Base-by-base conservation (phyloP, 2,329 filamentous ascomycete species). In the Nemania sp. region DNA sequence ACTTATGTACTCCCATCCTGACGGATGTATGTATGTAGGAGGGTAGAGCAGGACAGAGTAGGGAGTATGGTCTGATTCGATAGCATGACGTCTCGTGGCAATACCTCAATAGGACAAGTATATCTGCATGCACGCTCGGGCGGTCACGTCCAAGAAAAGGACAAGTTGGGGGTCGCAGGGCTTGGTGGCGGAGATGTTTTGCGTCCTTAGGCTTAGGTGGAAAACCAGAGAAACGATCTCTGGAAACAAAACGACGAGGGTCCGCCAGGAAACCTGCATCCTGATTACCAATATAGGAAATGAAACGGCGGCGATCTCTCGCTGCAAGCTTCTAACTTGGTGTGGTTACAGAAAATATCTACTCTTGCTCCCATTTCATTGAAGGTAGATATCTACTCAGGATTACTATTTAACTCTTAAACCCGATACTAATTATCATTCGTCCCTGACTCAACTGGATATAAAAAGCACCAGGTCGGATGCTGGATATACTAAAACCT, bases 91-190 rank as follows among this genome's bases (percentile, higher is more conserved):
- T 45, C 49, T 59, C 27, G 38, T 38, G 22, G 13, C 22, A 41
- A 53, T 58, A 24, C 54, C 38, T 64, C 49, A 43, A 62, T 51
- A 41, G 47, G 45, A 47, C 29, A 26, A 57, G 38, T 47, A 47
- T 45, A 47, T 22, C 56, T 65, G 63, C 56, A 64, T 67, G 65
- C 61, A 67, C 65, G 65, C 65, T 67, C 61, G 64, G 65, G 55
- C 65, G 38, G 22, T 52, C 60, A 51, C 55, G 24, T 41, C 38
- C 45, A 38, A 49, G 53, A 18, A 49, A 35, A 11, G 20, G 22
- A 24, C 56, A 49, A n/a, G 47, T 29, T 59, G 8, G 35, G 41
- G 24, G 26, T 49, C 32, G 35, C 27, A 22, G 43, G n/a, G 18
- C 49, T 55, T 52, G 58, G 20, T 45, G 45, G 45, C 52, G 24